Conservation (phyloP, 106 monocot genomes). For the Acanthochlamys bracteata region DNA sequence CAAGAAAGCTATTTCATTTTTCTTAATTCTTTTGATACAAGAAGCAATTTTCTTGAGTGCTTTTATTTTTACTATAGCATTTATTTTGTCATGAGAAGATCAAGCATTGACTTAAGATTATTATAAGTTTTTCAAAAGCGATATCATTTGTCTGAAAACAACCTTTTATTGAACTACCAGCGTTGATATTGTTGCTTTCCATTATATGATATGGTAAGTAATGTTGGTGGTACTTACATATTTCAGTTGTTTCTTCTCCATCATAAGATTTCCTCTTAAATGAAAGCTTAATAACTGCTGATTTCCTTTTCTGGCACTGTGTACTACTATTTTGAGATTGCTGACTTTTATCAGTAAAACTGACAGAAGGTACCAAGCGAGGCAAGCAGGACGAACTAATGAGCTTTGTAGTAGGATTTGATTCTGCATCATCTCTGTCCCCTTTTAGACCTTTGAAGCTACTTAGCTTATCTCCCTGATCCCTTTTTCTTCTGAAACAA, state of each 20-base stretch:
- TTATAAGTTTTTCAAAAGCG: no score
- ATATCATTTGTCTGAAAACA: no score
- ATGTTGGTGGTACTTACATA: conserved; percentile 39
- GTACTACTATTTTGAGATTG: conserved; percentile 18
- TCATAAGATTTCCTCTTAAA: conserved; percentile 74
- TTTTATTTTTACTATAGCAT: no score
- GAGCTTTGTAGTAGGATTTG: conserved; percentile 30
- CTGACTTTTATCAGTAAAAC: conserved; percentile 75
- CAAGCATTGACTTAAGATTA: no score
- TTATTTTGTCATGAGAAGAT: no score
- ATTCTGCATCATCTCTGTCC: conserved; percentile 18
- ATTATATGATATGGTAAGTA: no score
- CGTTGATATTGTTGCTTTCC: no score
- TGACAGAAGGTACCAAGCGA: conserved; percentile 40
- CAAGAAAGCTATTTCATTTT: no score
- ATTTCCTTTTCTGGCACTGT: conserved; percentile 38
- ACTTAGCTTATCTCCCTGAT: conserved; percentile 18
- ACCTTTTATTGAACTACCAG: no score
- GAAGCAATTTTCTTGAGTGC: no score
- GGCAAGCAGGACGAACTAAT: conserved; percentile 30
- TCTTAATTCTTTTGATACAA: no score
- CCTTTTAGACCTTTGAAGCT: conserved; percentile 31
- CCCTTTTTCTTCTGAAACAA: conserved; percentile 23
- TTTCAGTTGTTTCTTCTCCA: conserved; percentile 54
- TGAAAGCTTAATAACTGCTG: conserved; percentile 64